Percentiles rank a stretch among this genome's conserved stretches.
Evolutionary conservation across 441 rosid species (phyloP).

Genomic region (Adansonia rubrostipa): DNA sequence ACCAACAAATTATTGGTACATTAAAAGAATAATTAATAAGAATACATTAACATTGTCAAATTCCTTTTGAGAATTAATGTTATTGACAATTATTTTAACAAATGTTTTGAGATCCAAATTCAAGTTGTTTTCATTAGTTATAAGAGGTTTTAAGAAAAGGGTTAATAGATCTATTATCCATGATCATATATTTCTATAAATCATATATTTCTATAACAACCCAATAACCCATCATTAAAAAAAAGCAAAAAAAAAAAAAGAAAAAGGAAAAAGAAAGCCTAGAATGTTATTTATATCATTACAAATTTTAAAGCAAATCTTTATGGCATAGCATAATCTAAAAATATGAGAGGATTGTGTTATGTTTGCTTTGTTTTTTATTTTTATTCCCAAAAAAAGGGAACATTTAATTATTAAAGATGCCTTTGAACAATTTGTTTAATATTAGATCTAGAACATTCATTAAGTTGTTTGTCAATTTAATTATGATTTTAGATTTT

Average conservation of each 20-base stretch:
- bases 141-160: no score
- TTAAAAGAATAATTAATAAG: no score
- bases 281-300: neutral
- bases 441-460: constrained; percentile 14
- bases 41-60: no score
- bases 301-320: neutral
- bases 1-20: no score
- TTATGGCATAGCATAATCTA: neutral
- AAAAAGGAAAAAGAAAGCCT: neutral
- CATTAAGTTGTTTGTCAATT: constrained; percentile 14
- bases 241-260: neutral
- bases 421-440: neutral
- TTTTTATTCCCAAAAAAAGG: neutral
- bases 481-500: no score
- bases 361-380: neutral
- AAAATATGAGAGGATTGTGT: neutral
- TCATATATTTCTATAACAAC: neutral
- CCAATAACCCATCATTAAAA: neutral
- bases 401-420: constrained; percentile 6
- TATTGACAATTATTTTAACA: no score
- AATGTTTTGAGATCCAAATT: no score
- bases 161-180: neutral
- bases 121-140: no score
- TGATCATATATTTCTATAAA: neutral
- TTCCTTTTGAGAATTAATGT: no score